Evolutionary conservation across 2,329 filamentous ascomycete genomes (phyloP).

Genomic region (Fusarium sp.): DNA sequence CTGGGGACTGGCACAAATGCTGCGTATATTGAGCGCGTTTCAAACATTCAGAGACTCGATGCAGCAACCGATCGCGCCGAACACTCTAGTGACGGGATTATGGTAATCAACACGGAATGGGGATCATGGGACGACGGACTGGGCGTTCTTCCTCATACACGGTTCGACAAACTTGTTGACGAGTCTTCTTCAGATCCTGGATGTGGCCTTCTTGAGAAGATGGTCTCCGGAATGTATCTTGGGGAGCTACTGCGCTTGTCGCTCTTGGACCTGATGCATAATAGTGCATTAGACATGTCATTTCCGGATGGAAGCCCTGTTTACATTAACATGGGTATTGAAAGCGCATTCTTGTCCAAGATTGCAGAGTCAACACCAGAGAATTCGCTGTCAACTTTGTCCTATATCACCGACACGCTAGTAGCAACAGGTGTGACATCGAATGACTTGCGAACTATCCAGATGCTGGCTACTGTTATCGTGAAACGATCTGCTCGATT

Average conservation of each 20-base stretch:
- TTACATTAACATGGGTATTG: not conserved
- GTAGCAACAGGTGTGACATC: not conserved
- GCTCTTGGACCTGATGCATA: not conserved
- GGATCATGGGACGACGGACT: constrained; percentile 3
- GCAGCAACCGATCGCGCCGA: accelerated
- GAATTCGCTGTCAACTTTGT: not conserved
- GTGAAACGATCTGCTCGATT: constrained; percentile 1
- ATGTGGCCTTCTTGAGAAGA: constrained; percentile 2
- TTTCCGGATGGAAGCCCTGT: not conserved
- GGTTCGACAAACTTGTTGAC: not conserved
- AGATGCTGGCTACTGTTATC: not conserved
- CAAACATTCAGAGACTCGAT: not conserved
- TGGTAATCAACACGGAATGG: constrained; percentile 17
- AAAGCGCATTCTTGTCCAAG: not conserved
- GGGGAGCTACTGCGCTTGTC: not conserved
- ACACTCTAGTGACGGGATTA: accelerated
- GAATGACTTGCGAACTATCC: not conserved
- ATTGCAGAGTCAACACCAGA: not conserved
- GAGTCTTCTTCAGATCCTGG: constrained; percentile 1
- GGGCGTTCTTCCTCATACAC: not conserved
- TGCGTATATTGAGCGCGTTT: not conserved
- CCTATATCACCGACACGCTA: not conserved
- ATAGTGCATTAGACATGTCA: not conserved
- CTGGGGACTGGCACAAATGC: constrained; percentile 5
- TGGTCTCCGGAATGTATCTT: constrained; percentile 11